Evolutionary conservation across 106 monocot species (phyloP), one percentile per base, ranked within the genome.

Genomic region (Vanilla planifolia): DNA sequence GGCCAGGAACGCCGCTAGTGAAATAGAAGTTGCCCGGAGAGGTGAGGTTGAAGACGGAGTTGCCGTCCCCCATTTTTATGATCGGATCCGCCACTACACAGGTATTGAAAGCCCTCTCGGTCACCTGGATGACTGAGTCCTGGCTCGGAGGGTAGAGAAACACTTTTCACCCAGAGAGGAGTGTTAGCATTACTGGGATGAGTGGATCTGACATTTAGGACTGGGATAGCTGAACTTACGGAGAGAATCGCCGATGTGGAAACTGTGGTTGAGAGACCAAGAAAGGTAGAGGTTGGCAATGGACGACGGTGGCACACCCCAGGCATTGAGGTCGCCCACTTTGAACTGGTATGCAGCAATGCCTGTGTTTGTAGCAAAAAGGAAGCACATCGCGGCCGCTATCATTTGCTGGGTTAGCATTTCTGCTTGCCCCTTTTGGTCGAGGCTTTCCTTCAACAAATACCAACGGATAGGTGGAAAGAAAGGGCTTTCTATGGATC

Each of bases 141-240:
- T 95, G 75, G 60, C 86, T 95, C 68, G 94, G 94, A 42, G 94
- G 94, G 68, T 95, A 95, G 43, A 95, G 67, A 68, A 95, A 95
- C 61, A 83, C 94, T 95, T 73, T 44, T 17, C n/a, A 15, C 5
- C 7, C 43, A 26, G 46, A 27, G 43, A 11, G 21, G 14, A 28
- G 8, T 23, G 2, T 10, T 0, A 13, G 52, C 10, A 25, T 53
- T 13, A 9, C 52, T 0, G 52, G 52, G 8, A 35, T 29, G 16
- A 51, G 27, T 2, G 21, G 60, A 50, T 30, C 39, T 52, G 30
- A 26, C 1, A 22, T 8, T 27, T 23, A 33, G 51, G 27, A 42
- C 36, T 0, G 39, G 23, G n/a, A 32, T 19, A 10, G 11, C 17
- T 32, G 4, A 11, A 52, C 80, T 87, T 74, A 87, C 87, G 26